These are phyloP conservation scores for Solanum stenotomum DNA, from an alignment of 257 asterid genomes.

Conservation along the genomic window DNA sequence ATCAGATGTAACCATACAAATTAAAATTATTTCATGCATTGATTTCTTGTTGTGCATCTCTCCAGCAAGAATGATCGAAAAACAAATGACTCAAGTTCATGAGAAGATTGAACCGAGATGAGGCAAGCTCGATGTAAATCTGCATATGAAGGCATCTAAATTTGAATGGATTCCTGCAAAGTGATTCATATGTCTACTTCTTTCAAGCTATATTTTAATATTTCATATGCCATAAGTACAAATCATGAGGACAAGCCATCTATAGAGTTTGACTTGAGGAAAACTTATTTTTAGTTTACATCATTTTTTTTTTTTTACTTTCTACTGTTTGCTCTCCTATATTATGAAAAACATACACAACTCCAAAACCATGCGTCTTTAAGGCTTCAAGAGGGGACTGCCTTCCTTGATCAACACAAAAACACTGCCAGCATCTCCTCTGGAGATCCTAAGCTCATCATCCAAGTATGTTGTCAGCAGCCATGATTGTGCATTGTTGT, in stretches of 20 bases:
- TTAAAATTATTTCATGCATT: neutral
- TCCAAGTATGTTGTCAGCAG: slow-evolving; percentile 89
- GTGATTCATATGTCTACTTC: neutral
- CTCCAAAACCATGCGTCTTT: neutral
- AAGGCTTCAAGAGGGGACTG: slow-evolving; percentile 46
- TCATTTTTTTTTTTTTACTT: neutral
- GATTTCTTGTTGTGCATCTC: neutral
- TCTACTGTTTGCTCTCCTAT: neutral
- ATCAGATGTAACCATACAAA: neutral
- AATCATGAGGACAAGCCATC: neutral
- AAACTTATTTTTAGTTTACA: neutral
- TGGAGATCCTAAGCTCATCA: slow-evolving; percentile 68
- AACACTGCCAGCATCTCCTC: slow-evolving; percentile 82
- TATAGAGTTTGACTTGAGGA: neutral
- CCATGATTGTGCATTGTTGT: slow-evolving; percentile 65
- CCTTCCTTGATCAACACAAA: slow-evolving; percentile 80
- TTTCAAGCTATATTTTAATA: neutral
- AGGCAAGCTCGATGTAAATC: neutral
- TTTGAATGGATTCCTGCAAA: neutral
- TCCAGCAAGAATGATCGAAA: neutral
- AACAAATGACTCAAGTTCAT: neutral
- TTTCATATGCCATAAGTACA: neutral
- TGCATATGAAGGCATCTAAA: neutral
- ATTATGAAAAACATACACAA: neutral
- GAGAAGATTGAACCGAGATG: neutral